These are phyloP conservation scores for Entamoeba histolytica DNA, from an alignment of 208 protist species.

Conservation along the genomic window DNA sequence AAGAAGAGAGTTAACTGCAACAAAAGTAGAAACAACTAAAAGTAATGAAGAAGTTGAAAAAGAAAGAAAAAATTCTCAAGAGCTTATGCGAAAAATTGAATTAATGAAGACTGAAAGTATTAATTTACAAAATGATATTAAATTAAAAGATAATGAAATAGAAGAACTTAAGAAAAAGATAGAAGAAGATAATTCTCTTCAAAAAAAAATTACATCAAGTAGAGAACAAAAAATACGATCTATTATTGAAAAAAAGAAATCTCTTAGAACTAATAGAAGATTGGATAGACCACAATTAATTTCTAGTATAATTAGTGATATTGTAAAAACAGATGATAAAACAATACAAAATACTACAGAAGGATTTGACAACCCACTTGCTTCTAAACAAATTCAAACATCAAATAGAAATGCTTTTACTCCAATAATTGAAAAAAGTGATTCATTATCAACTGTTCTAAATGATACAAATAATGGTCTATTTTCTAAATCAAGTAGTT, in stretches of 20 bases:
- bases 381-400: too few relatives aligned
- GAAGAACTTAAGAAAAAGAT: background rate
- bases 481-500: too few relatives aligned
- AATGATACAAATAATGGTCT: too few relatives aligned
- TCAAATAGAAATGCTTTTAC: too few relatives aligned
- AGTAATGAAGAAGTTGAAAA: background rate
- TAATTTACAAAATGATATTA: background rate
- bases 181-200: background rate
- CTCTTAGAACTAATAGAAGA: background rate
- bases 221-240: background rate
- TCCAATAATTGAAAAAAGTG: too few relatives aligned
- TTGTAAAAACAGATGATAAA: background rate
- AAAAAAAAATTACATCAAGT: background rate
- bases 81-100: background rate
- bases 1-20: background rate
- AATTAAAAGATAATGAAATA: background rate
- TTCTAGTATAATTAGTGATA: background rate
- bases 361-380: too few relatives aligned
- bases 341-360: background rate
- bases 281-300: background rate
- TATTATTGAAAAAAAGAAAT: background rate
- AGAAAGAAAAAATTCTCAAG: background rate
- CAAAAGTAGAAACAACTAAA: background rate
- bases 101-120: background rate
- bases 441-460: too few relatives aligned